Evolutionary conservation across 2,329 filamentous ascomycete genomes (phyloP), one percentile per base, ranked within the genome.

Genomic region (Aspergillus aculeatus): DNA sequence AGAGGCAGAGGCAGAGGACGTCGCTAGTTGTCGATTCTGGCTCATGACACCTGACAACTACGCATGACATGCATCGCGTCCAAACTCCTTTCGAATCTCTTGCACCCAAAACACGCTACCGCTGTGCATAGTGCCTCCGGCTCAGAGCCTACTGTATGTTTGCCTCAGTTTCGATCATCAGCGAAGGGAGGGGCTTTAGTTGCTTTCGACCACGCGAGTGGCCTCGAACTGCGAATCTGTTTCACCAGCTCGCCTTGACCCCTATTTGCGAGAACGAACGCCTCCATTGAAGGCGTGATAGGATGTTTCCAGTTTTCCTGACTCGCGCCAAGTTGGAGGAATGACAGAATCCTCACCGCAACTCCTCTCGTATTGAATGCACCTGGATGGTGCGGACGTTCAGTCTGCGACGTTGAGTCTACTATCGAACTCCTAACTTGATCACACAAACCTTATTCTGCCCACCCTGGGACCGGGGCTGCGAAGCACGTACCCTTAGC

Each of bases 1-100:
- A 41, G 38, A 44, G 54, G 47, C 26, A 73, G 71, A 26, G 51
- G 51, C 38, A 63, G 77, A 64, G 66, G 66, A 47, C 69, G 69
- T 44, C 70, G 68, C 51, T 72, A 64, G 63, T 51, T 38, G 10
- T 29, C 41, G 19, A 47, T 24, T n/a, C 14, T 29, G 19, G 10
- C 14, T 2, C 31, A 24, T 24, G 24, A 47, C 24, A 47, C 21
- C 31, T 50, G 19, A 47, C 47, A 31, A 29, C 38, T 31, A 44
- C 14, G 35, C 14, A 24, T 57, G 56, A 57, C 38, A 52, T 21
- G 32, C 32, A 35, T 35, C 12, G 32, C 32, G 32, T 16, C 32
- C 38, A 44, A 35, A 16, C 16, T 35, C 14, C 16, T n/a, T 44
- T 44, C 38, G 38, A 16, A 12, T 9, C 38, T 19, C 14, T 52